Conservation (phyloP, 2,329 filamentous ascomycete species). For the Fusarium sp. region DNA sequence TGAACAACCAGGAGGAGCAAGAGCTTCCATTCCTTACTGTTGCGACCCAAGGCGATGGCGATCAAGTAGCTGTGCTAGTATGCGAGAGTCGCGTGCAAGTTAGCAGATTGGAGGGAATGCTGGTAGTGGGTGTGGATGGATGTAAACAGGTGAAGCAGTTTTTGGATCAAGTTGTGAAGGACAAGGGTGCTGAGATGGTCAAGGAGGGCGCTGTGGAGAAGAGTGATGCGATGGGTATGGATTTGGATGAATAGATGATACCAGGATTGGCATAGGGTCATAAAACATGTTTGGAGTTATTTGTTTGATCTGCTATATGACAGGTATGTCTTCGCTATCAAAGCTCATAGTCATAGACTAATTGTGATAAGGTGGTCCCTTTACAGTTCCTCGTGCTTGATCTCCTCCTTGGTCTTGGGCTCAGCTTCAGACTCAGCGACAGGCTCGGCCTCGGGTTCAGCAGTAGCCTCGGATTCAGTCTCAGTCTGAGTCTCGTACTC, state of each 20-base stretch:
- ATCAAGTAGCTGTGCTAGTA: slow-evolving; percentile 82
- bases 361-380: slow-evolving; percentile 29
- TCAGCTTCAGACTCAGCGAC: slow-evolving; percentile 44
- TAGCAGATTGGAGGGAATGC: slow-evolving; percentile 86
- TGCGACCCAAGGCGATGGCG: slow-evolving; percentile 79
- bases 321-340: slow-evolving; percentile 39
- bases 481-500: slow-evolving; percentile 35
- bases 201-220: slow-evolving; percentile 66
- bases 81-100: slow-evolving; percentile 93
- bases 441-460: slow-evolving; percentile 33
- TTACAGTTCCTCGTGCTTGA: slow-evolving; percentile 66
- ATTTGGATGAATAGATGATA: slow-evolving; percentile 59
- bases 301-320: slow-evolving; percentile 39
- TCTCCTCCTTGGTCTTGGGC: slow-evolving; percentile 48
- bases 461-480: slow-evolving; percentile 34
- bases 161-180: slow-evolving; percentile 82
- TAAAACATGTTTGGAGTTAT: slow-evolving; percentile 41
- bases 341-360: slow-evolving; percentile 40
- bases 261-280: slow-evolving; percentile 26
- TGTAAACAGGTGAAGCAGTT: slow-evolving; percentile 88
- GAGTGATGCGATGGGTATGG: slow-evolving; percentile 64
- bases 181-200: slow-evolving; percentile 75
- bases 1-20: slow-evolving; percentile 84
- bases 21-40: slow-evolving; percentile 92
- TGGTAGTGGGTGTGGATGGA: slow-evolving; percentile 91